phyloP scores from a whole-genome alignment of 805 yeast species.

The Middelhovenomyces tepae region DNA sequence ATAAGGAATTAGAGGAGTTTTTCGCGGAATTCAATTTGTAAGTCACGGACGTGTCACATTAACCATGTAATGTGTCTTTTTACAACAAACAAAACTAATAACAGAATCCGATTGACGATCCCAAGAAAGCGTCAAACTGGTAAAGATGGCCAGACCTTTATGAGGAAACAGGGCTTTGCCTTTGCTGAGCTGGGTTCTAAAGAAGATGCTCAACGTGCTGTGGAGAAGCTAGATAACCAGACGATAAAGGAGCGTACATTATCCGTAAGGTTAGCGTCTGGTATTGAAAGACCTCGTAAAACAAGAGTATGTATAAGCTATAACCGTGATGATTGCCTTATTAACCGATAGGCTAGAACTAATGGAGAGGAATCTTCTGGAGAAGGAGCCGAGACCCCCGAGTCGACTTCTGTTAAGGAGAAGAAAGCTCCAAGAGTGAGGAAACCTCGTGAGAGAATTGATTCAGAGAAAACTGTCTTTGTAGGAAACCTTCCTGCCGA shows the following conservation, averaged over 20 bases:
- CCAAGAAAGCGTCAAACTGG: conserved; percentile 30
- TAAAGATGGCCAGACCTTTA: conserved; percentile 10
- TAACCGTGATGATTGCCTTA: no score
- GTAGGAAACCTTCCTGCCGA: conserved; percentile 50
- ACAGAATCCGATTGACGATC: conserved; percentile 8
- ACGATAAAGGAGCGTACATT: conserved; percentile 21
- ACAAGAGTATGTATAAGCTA: no score
- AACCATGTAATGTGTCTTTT: neutral
- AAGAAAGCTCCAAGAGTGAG: no score
- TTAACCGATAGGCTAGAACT: no score
- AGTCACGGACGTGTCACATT: conserved; percentile 18
- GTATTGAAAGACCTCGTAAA: no score
- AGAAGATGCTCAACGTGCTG: conserved; percentile 34
- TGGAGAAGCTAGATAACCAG: conserved; percentile 31
- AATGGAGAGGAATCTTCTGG: conserved; percentile 9
- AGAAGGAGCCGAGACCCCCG: conserved; percentile 8
- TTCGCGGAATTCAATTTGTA: conserved; percentile 41
- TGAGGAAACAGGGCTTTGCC: conserved; percentile 43
- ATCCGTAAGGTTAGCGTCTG: conserved; percentile 29
- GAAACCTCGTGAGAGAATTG: no score
- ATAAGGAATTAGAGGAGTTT: conserved; percentile 39
- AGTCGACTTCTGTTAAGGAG: conserved; percentile 7
- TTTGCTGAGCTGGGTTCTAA: conserved; percentile 36
- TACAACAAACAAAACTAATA: neutral
- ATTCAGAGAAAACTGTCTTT: conserved; percentile 50